Conservation (phyloP, 2,329 filamentous ascomycete species). For the Nigrograna mackinnonii region DNA sequence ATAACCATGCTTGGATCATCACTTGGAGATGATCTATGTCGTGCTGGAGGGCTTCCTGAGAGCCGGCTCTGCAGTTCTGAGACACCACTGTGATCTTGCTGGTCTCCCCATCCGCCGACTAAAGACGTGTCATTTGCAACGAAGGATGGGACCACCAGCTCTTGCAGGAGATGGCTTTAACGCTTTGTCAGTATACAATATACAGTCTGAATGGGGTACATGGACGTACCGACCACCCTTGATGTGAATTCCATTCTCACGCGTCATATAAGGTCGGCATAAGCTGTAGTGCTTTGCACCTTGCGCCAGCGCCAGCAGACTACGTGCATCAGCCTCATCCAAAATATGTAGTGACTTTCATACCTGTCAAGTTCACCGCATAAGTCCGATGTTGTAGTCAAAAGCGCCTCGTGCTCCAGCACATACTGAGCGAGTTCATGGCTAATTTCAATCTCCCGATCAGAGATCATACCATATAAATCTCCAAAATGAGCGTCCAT, state of each 20-base stretch:
- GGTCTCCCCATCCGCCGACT: slow-evolving; percentile 55
- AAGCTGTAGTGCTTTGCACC: slow-evolving; percentile 78
- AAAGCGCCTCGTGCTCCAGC: slow-evolving; percentile 67
- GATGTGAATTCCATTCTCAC: slow-evolving; percentile 72
- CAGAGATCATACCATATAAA: slow-evolving; percentile 83
- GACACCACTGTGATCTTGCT: slow-evolving; percentile 4
- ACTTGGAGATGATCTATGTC: slow-evolving; percentile 6
- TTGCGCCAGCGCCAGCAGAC: slow-evolving; percentile 76
- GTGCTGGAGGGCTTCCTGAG: slow-evolving; percentile 5
- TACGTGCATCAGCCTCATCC: slow-evolving; percentile 37
- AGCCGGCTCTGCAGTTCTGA: too few species aligned
- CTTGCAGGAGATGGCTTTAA: slow-evolving; percentile 76
- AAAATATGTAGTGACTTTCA: neutral
- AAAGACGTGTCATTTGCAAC: slow-evolving; percentile 82
- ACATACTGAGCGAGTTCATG: slow-evolving; percentile 74
- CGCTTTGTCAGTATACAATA: slow-evolving; percentile 3
- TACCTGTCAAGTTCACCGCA: slow-evolving; percentile 82
- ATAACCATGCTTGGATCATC: slow-evolving; percentile 70
- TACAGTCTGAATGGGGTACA: slow-evolving; percentile 7
- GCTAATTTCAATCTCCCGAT: slow-evolving; percentile 87
- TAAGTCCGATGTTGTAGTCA: slow-evolving; percentile 73
- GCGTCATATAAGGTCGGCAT: slow-evolving; percentile 69
- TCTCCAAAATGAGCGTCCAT: slow-evolving; percentile 84
- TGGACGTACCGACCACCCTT: slow-evolving; percentile 66
- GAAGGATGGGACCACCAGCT: slow-evolving; percentile 78